Conservation (phyloP, 306 rosid genomes). For the Rosa lucieae region DNA sequence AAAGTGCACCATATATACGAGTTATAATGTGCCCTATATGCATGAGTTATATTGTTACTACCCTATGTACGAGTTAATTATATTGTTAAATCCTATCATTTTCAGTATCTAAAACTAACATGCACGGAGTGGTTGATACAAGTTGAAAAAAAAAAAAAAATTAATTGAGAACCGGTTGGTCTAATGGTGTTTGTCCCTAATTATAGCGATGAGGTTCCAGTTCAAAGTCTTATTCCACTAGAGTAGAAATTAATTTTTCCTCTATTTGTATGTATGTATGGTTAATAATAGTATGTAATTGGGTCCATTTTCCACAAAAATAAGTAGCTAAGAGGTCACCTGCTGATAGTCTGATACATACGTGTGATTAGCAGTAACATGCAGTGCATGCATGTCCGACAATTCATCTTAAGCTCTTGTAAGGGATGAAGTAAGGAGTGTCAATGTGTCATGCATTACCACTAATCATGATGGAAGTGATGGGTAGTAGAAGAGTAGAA, state of each 20-base stretch:
- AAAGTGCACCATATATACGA: background rate
- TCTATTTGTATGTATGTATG: no score
- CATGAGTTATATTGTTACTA: no score
- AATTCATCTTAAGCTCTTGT: background rate
- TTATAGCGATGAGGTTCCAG: background rate
- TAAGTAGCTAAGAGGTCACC: no score
- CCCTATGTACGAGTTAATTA: background rate
- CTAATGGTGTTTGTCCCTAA: background rate
- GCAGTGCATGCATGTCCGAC: background rate
- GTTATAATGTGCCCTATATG: no score
- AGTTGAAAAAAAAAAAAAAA: no score
- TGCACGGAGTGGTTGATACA: no score
- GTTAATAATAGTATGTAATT: background rate
- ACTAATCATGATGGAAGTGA: background rate
- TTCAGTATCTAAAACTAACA: no score
- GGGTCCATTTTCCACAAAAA: background rate
- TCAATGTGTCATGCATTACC: background rate
- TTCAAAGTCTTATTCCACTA: background rate
- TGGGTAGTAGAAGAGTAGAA: constrained; percentile 4
- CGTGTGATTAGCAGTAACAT: background rate
- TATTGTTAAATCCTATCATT: no score
- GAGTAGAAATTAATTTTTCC: background rate
- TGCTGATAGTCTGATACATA: background rate
- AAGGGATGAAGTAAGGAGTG: background rate
- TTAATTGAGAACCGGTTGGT: no score